phyloP scores from a whole-genome alignment of 441 rosid species.

The Isatis lusitanica region DNA sequence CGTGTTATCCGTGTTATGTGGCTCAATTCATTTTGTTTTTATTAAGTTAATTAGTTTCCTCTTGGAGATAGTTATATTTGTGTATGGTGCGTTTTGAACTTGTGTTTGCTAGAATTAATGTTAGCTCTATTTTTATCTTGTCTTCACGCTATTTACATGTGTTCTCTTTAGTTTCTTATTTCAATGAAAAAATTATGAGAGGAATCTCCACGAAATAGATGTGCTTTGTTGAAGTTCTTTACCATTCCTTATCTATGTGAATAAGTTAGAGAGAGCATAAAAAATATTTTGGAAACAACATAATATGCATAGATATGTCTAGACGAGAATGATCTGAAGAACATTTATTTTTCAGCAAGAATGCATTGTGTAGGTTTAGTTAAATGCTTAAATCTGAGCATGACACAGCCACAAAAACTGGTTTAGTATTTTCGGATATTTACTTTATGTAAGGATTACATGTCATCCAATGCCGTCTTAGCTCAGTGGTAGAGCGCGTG shows the following conservation, averaged over 20 bases:
- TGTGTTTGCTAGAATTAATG: neutral
- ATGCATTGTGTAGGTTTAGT: too few species aligned
- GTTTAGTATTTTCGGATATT: too few species aligned
- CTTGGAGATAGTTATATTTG: neutral
- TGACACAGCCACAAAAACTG: too few species aligned
- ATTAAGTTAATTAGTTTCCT: neutral
- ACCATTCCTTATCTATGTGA: too few species aligned
- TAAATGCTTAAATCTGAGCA: too few species aligned
- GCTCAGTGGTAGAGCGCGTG: conserved; percentile 49
- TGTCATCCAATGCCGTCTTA: conserved; percentile 32
- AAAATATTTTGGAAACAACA: too few species aligned
- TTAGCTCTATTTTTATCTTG: neutral
- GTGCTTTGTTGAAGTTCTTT: neutral
- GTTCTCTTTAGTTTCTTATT: neutral
- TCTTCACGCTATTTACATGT: neutral
- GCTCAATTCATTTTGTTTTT: neutral
- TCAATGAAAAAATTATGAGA: neutral
- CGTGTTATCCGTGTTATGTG: conserved; percentile 14
- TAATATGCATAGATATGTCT: too few species aligned
- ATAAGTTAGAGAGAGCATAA: too few species aligned
- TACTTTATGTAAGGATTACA: too few species aligned
- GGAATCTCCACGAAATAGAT: neutral
- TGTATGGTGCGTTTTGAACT: neutral
- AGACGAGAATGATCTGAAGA: too few species aligned
- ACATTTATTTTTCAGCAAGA: too few species aligned